Conservation (phyloP, 2,329 filamentous ascomycete genomes). For the Bertia moriformis region DNA sequence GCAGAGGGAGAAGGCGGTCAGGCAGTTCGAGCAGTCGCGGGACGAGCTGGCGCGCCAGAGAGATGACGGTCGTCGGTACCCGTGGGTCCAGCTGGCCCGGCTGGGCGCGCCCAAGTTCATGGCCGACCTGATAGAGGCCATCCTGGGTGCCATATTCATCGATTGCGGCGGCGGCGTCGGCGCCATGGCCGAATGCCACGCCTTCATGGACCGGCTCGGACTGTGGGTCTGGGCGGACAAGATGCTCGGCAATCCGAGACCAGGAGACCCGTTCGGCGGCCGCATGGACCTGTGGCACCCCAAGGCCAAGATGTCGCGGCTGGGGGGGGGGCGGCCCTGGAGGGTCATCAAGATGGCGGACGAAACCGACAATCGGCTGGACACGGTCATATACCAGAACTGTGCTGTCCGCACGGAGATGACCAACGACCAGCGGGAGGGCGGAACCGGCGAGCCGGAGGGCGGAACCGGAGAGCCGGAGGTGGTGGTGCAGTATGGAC, state of each 20-base stretch:
- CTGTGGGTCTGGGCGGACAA: slow-evolving; percentile 33
- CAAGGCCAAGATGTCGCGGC: slow-evolving; percentile 23
- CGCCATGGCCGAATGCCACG: slow-evolving; percentile 35
- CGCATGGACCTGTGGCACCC: slow-evolving; percentile 43
- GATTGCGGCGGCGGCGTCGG: slow-evolving; percentile 59
- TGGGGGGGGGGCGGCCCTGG: background rate
- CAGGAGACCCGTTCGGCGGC: slow-evolving; percentile 42
- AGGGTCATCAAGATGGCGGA: background rate
- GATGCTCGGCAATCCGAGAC: too few relatives aligned
- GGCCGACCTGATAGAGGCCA: slow-evolving; percentile 68
- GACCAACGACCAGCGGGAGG: slow-evolving; percentile 10
- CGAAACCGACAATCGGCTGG: too few relatives aligned
- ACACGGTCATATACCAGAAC: slow-evolving; percentile 41
- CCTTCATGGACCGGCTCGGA: slow-evolving; percentile 47
- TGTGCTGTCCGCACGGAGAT: slow-evolving; percentile 37
- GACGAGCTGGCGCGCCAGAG: background rate
- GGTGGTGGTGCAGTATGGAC: slow-evolving; percentile 8
- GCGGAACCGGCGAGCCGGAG: slow-evolving; percentile 3
- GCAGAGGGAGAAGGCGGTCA: slow-evolving; percentile 7
- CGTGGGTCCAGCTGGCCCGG: slow-evolving; percentile 59
- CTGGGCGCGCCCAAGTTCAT: slow-evolving; percentile 62
- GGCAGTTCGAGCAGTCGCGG: slow-evolving; percentile 2
- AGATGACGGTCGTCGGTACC: slow-evolving; percentile 38
- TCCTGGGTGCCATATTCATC: slow-evolving; percentile 72
- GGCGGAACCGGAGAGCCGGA: slow-evolving; percentile 4